These are phyloP conservation scores for Yamadazyma atlantica DNA, from an alignment of 1,139 yeast genomes.

Conservation along the genomic window DNA sequence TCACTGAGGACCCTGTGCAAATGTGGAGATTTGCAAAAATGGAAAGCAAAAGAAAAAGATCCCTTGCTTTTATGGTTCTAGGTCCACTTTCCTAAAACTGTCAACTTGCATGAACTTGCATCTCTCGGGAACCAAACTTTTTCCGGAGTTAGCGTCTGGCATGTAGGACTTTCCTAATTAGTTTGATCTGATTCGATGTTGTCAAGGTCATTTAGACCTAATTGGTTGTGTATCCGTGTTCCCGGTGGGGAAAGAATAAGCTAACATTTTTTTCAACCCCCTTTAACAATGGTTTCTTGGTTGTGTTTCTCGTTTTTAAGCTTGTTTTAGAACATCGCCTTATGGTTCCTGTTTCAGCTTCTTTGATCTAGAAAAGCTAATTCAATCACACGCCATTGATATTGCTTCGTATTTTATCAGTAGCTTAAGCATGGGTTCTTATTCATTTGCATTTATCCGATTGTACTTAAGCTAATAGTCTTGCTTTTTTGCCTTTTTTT, in stretches of 20 bases:
- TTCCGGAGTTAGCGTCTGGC: no score
- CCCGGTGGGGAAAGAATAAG: not conserved
- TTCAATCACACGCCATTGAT: no score
- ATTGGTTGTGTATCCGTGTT: not conserved
- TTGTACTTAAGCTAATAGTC: not conserved
- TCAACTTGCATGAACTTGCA: conserved; percentile 12
- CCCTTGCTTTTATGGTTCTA: not conserved
- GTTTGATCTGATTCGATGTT: conserved; percentile 7
- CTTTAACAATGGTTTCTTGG: no score
- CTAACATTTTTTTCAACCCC: no score
- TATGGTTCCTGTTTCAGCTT: not conserved
- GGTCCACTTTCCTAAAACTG: conserved; percentile 3
- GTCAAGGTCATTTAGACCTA: not conserved
- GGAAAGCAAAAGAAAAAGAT: not conserved
- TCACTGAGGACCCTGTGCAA: no score
- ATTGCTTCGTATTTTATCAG: no score
- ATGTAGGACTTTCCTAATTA: conserved; percentile 7
- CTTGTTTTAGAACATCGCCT: not conserved
- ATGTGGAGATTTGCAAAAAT: not conserved
- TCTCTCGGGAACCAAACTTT: conserved; percentile 1
- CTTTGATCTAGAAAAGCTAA: not conserved
- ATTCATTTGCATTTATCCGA: not conserved
- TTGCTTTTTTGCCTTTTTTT: no score
- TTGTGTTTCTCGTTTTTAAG: not conserved
- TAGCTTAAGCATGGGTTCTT: no score